Percentiles rank a stretch among this genome's conserved stretches.
phyloP scores from a whole-genome alignment of 2,329 filamentous ascomycete genomes.

The Monosporascus cannonballus region DNA sequence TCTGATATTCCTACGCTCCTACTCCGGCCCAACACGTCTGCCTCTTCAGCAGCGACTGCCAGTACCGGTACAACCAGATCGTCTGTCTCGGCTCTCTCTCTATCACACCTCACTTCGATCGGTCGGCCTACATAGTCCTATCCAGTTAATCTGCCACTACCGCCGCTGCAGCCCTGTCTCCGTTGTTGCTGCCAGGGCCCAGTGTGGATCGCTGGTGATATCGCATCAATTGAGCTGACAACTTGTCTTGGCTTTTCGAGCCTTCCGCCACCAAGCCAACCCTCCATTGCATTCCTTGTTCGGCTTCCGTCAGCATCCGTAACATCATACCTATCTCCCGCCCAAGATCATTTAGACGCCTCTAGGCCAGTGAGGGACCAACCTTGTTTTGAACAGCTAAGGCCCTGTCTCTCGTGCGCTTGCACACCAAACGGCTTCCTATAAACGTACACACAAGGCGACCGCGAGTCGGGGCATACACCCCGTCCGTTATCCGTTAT shows the following conservation, averaged over 20 bases:
- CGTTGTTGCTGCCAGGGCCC: not conserved
- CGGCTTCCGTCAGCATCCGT: not conserved
- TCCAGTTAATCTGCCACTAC: not conserved
- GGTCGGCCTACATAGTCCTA: not conserved
- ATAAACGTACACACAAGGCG: not conserved
- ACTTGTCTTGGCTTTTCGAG: not conserved
- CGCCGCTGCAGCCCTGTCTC: not conserved
- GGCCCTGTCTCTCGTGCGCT: not conserved
- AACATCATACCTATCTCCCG: not conserved
- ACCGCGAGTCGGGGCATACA: too few relatives aligned
- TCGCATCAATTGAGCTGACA: not conserved
- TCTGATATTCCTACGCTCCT: too few relatives aligned
- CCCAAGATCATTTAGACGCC: not conserved
- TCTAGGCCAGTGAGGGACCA: not conserved
- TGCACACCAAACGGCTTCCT: not conserved
- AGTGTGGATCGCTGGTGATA: not conserved
- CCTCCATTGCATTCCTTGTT: not conserved
- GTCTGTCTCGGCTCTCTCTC: too few relatives aligned
- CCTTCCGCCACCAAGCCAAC: not conserved
- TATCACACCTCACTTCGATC: too few relatives aligned
- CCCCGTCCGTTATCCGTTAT: too few relatives aligned
- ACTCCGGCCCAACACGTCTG: too few relatives aligned
- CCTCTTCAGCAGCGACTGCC: too few relatives aligned
- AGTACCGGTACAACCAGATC: too few relatives aligned
- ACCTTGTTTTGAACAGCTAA: not conserved